These are phyloP conservation scores for Carpinus fangiana DNA, from an alignment of 306 rosid genomes.

Conservation along the genomic window DNA sequence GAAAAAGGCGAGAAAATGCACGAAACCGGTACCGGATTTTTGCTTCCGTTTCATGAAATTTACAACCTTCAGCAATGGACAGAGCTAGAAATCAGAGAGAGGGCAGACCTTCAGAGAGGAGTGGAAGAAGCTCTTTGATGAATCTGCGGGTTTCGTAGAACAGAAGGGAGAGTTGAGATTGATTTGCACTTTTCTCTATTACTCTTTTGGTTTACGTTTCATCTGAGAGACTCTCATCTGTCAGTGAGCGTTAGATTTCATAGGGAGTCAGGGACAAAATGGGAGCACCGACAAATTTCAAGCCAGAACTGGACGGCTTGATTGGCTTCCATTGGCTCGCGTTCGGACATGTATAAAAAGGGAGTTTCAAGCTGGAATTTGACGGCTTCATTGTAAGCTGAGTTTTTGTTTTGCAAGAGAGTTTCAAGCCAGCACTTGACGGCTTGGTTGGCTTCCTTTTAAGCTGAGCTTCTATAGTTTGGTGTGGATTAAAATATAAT, in stretches of 20 bases:
- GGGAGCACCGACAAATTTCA: constrained; percentile 53
- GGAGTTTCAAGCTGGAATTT: too few species aligned
- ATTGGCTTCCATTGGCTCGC: constrained; percentile 14
- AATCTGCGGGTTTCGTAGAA: constrained; percentile 53
- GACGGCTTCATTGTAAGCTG: too few species aligned
- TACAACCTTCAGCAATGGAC: constrained; percentile 25
- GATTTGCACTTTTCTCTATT: background rate
- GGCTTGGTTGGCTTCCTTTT: too few species aligned
- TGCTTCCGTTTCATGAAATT: constrained; percentile 25
- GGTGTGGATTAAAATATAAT: too few species aligned
- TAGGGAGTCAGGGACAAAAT: constrained; percentile 27
- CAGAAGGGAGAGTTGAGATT: constrained; percentile 39
- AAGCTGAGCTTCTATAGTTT: too few species aligned
- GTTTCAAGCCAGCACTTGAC: too few species aligned
- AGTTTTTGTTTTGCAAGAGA: too few species aligned
- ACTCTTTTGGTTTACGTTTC: constrained; percentile 17
- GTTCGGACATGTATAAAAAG: background rate
- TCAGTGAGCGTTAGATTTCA: background rate
- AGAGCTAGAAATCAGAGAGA: background rate
- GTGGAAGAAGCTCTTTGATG: constrained; percentile 37
- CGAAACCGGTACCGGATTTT: background rate
- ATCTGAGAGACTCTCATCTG: background rate
- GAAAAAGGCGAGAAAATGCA: constrained; percentile 17
- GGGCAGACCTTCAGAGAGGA: constrained; percentile 52
- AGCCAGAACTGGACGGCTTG: constrained; percentile 28